phyloP scores from a whole-genome alignment of 805 yeast species.

The Ogataea minuta region DNA sequence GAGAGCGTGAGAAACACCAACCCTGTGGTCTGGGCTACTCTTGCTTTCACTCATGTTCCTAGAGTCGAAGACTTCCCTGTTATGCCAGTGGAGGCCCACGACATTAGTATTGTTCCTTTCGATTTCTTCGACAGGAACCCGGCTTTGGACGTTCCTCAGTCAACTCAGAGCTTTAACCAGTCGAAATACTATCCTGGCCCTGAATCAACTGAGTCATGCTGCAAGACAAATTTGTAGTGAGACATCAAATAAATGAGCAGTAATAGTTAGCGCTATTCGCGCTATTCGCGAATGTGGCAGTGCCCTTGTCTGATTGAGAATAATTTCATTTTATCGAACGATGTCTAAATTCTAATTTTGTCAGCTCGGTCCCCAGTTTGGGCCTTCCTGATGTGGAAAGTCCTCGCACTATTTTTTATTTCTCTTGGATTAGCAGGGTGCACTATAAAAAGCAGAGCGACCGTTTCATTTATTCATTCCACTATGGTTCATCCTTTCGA shows the following conservation, averaged over 20 bases:
- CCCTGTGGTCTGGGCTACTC: constrained; percentile 77
- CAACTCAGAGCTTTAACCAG: constrained; percentile 66
- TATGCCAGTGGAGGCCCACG: constrained; percentile 81
- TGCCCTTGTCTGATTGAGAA: no score
- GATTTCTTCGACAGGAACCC: constrained; percentile 80
- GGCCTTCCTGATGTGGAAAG: constrained; percentile 15
- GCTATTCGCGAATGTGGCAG: no score
- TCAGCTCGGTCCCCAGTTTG: constrained; percentile 4
- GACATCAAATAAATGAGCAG: not conserved
- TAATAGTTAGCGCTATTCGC: not conserved
- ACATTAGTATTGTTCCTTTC: constrained; percentile 63
- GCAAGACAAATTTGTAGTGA: constrained; percentile 20
- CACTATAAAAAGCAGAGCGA: constrained; percentile 4
- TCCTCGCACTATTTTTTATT: constrained; percentile 1
- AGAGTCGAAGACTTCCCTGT: constrained; percentile 87
- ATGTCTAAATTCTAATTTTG: not conserved
- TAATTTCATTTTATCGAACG: no score
- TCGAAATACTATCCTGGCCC: constrained; percentile 39
- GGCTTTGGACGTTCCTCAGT: constrained; percentile 73
- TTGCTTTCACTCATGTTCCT: constrained; percentile 81
- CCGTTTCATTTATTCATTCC: constrained; percentile 1
- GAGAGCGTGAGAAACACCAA: constrained; percentile 74
- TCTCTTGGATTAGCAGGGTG: constrained; percentile 3
- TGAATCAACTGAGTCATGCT: constrained; percentile 29
- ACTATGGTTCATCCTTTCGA: constrained; percentile 53